Evolutionary conservation across 2,329 filamentous ascomycete genomes (phyloP).

Genomic region (Salinomyces thailandicus): DNA sequence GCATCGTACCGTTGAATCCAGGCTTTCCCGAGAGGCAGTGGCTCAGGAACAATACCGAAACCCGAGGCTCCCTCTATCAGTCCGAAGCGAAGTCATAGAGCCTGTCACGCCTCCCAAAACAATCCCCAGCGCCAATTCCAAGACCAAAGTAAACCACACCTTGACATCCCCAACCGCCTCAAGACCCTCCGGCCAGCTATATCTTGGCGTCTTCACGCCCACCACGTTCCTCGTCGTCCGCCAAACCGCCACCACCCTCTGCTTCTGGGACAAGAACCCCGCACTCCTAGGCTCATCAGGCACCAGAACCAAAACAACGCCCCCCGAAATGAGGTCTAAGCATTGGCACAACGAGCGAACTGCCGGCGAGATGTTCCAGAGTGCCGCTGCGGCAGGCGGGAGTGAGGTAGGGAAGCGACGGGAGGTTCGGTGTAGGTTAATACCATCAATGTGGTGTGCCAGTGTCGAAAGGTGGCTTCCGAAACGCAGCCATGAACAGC

Average conservation of each 20-base stretch:
- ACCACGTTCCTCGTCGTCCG: constrained; percentile 27
- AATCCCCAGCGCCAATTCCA: constrained; percentile 18
- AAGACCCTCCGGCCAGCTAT: constrained; percentile 17
- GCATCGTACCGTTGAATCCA: no score
- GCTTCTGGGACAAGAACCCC: constrained; percentile 25
- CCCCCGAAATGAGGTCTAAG: constrained; percentile 21
- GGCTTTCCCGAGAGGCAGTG: no score
- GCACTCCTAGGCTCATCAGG: constrained; percentile 29
- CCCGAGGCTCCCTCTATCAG: background rate
- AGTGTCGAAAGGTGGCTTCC: no score
- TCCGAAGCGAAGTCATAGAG: background rate
- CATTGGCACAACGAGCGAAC: no score
- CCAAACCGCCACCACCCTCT: constrained; percentile 28
- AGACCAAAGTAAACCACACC: constrained; percentile 18
- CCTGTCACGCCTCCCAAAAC: constrained; percentile 20
- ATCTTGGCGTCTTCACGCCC: constrained; percentile 24
- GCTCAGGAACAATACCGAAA: background rate
- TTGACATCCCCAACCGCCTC: constrained; percentile 18
- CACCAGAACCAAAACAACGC: constrained; percentile 22
- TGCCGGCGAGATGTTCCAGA: no score
- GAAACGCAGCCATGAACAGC: no score
- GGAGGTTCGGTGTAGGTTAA: no score
- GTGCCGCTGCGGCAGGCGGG: no score
- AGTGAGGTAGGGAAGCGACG: no score
- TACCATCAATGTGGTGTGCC: no score